phyloP scores from a whole-genome alignment of 192 early-diverging fungal genomes.

The Entrophospora sp. region DNA sequence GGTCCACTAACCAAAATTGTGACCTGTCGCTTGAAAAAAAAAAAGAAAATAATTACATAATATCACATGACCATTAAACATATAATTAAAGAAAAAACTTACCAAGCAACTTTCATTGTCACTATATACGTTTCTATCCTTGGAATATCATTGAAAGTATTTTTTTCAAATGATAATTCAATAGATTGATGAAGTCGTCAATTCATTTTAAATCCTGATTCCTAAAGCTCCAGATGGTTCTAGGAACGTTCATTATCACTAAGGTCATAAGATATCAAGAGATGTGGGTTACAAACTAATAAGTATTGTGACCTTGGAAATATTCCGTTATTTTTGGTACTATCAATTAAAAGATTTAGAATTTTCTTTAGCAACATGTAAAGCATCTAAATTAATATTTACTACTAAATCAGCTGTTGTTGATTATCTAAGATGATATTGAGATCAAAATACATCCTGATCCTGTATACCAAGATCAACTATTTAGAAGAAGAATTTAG shows the following conservation, averaged over 20 bases:
- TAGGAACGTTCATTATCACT: neutral
- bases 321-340: neutral
- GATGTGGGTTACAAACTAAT: slow-evolving; percentile 10
- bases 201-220: neutral
- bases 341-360: neutral
- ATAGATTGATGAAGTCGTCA: neutral
- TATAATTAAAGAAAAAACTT: too few species aligned
- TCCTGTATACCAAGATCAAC: slow-evolving; percentile 2
- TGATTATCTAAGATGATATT: neutral
- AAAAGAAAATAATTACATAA: too few species aligned
- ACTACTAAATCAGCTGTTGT: neutral
- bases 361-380: slow-evolving; percentile 2
- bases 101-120: too few species aligned
- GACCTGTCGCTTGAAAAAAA: too few species aligned
- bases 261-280: neutral
- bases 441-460: slow-evolving; percentile 9
- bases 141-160: neutral
- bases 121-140: too few species aligned
- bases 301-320: neutral
- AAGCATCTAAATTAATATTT: neutral
- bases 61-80: too few species aligned
- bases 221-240: slow-evolving; percentile 2
- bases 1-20: too few species aligned
- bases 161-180: neutral
- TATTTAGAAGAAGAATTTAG: neutral